These are phyloP conservation scores for Thraustochytrium sp. DNA, from an alignment of 352 stramenopile species.

Conservation along the genomic window DNA sequence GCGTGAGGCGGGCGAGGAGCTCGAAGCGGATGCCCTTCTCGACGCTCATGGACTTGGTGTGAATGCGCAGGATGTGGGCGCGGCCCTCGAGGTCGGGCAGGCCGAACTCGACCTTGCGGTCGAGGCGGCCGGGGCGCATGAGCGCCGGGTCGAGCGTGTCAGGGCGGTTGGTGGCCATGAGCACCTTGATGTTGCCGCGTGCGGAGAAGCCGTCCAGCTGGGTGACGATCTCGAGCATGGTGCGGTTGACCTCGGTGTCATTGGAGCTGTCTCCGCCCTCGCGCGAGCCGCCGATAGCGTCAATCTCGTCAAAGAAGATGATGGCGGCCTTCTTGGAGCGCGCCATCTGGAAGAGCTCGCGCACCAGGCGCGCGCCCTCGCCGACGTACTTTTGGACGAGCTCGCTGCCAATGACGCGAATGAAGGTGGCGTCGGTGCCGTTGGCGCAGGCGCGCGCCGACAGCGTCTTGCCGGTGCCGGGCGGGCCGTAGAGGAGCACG, in stretches of 20 bases:
- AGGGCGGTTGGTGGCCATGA: conserved; percentile 96
- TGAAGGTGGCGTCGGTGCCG: conserved; percentile 97
- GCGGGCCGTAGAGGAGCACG: conserved; percentile 93
- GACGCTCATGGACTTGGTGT: conserved; percentile 98
- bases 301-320: conserved; percentile 99
- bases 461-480: conserved; percentile 94
- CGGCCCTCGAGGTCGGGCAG: conserved; percentile 95
- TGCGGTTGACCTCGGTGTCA: conserved; percentile 98
- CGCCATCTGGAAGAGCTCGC: conserved; percentile 99
- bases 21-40: conserved; percentile 98
- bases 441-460: conserved; percentile 95
- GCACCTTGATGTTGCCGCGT: conserved; percentile 97
- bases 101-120: conserved; percentile 99
- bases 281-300: conserved; percentile 91
- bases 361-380: conserved; percentile 97
- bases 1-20: conserved; percentile 91
- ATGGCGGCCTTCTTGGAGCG: conserved; percentile 93
- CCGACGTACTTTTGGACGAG: conserved; percentile 99
- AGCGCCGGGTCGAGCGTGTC: conserved; percentile 93
- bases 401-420: conserved; percentile 97
- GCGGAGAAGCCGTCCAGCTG: conserved; percentile 96
- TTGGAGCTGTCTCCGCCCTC: conserved; percentile 69
- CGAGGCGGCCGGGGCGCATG: conserved; percentile 88
- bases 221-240: conserved; percentile 99
- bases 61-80: conserved; percentile 98